Percentiles rank a stretch among this genome's conserved stretches.
phyloP scores from a whole-genome alignment of 192 early-diverging fungal species.

The Spizellomyces punctatus region DNA sequence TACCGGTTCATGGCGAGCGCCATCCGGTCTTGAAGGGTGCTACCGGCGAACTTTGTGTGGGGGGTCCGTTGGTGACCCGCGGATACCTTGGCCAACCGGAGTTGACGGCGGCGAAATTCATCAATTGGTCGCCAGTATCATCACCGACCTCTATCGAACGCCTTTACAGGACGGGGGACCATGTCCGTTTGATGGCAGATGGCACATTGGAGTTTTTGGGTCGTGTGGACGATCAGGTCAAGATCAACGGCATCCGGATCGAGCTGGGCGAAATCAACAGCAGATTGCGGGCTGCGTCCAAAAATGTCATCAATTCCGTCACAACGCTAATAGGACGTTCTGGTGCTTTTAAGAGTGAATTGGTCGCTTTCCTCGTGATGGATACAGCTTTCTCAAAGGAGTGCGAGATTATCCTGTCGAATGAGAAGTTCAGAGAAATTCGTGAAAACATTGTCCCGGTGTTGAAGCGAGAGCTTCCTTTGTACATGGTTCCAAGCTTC shows the following conservation, averaged over 20 bases:
- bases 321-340: neutral
- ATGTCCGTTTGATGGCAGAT: constrained; percentile 30
- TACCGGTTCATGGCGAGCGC: neutral
- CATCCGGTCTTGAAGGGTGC: constrained; percentile 40
- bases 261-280: constrained; percentile 43
- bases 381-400: neutral
- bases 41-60: constrained; percentile 42
- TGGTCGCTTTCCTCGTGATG: constrained; percentile 23
- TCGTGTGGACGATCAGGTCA: constrained; percentile 49
- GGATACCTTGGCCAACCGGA: constrained; percentile 49
- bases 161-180: constrained; percentile 36
- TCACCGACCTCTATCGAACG: constrained; percentile 1
- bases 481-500: constrained; percentile 19
- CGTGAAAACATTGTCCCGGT: neutral
- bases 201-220: constrained; percentile 31
- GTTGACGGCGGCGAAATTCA: constrained; percentile 34
- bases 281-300: neutral
- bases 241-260: constrained; percentile 53
- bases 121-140: constrained; percentile 27
- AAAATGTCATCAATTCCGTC: constrained; percentile 3
- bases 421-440: neutral
- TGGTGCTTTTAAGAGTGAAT: neutral
- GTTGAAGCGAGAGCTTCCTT: neutral
- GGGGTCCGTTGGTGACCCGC: constrained; percentile 31
- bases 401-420: neutral